A percentile compares a stretch with the other conserved stretches of the same genome.
These are phyloP conservation scores for Candida tibetensis DNA, from an alignment of 805 yeast species.

Conservation along the genomic window DNA sequence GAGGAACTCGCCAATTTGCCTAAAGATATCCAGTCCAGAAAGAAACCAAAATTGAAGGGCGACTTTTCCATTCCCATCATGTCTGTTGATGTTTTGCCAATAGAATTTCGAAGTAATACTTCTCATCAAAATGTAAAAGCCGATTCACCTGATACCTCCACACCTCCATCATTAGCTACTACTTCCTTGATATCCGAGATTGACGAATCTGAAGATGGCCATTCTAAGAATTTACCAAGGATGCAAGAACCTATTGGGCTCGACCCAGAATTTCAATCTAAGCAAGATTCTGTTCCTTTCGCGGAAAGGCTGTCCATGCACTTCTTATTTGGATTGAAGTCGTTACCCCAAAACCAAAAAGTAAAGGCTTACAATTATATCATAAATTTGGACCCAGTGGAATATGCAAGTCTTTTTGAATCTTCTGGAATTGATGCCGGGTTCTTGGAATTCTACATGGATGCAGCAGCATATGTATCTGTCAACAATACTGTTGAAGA, in stretches of 20 bases:
- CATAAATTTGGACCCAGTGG: slow-evolving; percentile 22
- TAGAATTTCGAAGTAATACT: no score
- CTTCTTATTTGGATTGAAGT: slow-evolving; percentile 21
- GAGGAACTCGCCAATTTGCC: slow-evolving; percentile 27
- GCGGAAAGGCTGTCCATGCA: slow-evolving; percentile 24
- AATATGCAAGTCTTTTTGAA: slow-evolving; percentile 31
- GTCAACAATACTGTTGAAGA: slow-evolving; percentile 7
- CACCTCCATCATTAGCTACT: not conserved
- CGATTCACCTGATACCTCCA: not conserved
- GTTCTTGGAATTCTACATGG: slow-evolving; percentile 46
- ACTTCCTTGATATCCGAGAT: not conserved
- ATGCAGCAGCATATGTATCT: slow-evolving; percentile 32
- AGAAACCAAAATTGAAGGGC: slow-evolving; percentile 5
- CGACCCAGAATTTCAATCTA: no score
- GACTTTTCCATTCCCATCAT: slow-evolving; percentile 29
- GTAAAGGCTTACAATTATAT: slow-evolving; percentile 36
- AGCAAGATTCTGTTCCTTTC: slow-evolving; percentile 12
- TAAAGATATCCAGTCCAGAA: slow-evolving; percentile 9
- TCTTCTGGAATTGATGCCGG: slow-evolving; percentile 49
- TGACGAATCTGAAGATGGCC: not conserved
- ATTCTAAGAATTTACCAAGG: not conserved
- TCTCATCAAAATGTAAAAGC: not conserved
- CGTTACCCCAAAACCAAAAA: slow-evolving; percentile 24
- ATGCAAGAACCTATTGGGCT: no score
- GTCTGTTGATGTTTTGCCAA: slow-evolving; percentile 45